Percentiles rank a stretch among this genome's conserved stretches.
These are phyloP conservation scores for Penicillium sp. DNA, from an alignment of 2,329 filamentous ascomycete species.

Conservation along the genomic window DNA sequence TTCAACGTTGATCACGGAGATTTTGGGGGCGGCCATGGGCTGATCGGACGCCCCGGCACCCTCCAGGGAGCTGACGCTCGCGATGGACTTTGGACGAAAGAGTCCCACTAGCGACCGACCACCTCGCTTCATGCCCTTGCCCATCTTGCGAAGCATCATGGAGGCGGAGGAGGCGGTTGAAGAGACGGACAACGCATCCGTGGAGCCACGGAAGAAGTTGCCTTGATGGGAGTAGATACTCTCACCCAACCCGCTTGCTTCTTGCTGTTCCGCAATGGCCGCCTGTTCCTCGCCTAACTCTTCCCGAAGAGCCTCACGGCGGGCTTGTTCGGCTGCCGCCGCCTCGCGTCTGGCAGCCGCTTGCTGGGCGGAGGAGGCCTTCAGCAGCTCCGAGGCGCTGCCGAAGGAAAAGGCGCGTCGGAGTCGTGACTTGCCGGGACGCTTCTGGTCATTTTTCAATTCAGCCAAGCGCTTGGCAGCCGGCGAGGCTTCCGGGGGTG, in stretches of 20 bases:
- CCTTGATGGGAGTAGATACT: conserved; percentile 87
- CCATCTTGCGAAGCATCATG: conserved; percentile 81
- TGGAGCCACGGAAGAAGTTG: conserved; percentile 81
- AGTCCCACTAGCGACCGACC: conserved; percentile 85
- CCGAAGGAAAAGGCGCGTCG: conserved; percentile 94
- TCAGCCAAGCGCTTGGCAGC: conserved; percentile 80
- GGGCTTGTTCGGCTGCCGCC: conserved; percentile 51
- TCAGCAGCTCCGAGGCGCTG: conserved; percentile 82
- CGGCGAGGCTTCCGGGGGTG: conserved; percentile 50
- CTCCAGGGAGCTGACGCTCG: conserved; percentile 66
- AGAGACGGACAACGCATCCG: conserved; percentile 68
- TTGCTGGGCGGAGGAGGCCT: conserved; percentile 59
- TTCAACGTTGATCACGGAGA: conserved; percentile 94
- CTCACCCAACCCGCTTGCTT: conserved; percentile 83
- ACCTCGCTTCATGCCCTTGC: conserved; percentile 93
- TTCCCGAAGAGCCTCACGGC: conserved; percentile 60
- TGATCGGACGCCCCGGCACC: conserved; percentile 55
- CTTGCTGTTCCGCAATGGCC: conserved; percentile 85
- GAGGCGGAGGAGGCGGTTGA: conserved; percentile 46
- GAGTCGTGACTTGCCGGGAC: conserved; percentile 78
- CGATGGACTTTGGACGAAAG: conserved; percentile 88
- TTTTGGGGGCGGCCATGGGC: conserved; percentile 61
- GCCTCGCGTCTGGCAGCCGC: conserved; percentile 41
- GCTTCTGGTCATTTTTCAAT: conserved; percentile 71
- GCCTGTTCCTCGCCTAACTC: conserved; percentile 81